Conservation (phyloP, 352 stramenopile genomes). For the Phytopythium cucurbitacearum region DNA sequence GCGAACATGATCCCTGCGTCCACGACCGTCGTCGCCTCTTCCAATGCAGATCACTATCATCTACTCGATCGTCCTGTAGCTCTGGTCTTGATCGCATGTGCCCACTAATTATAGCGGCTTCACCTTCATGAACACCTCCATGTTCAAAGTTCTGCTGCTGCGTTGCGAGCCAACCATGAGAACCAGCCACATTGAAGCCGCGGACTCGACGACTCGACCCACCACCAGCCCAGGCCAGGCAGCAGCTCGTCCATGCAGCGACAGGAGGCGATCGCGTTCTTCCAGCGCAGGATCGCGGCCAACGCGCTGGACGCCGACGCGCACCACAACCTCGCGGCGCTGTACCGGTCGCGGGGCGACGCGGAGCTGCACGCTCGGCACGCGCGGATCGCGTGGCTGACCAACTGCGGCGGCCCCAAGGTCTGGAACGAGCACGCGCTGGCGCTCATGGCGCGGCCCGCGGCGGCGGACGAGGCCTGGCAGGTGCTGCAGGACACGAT, state of each 20-base stretch:
- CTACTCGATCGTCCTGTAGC: no score
- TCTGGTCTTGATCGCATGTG: no score
- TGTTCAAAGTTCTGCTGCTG: no score
- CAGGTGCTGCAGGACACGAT: slow-evolving; percentile 39
- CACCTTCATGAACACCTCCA: no score
- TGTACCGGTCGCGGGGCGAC: slow-evolving; percentile 45
- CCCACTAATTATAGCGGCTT: no score
- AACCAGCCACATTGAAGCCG: no score
- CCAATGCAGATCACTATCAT: no score
- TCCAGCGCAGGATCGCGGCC: slow-evolving; percentile 45
- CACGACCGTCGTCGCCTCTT: no score
- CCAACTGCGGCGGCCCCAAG: slow-evolving; percentile 43
- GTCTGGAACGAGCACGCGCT: slow-evolving; percentile 61
- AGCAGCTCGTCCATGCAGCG: slow-evolving; percentile 24
- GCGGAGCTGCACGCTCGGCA: slow-evolving; percentile 33
- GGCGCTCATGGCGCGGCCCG: slow-evolving; percentile 24
- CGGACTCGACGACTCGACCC: no score
- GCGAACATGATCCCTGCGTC: no score
- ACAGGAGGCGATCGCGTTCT: slow-evolving; percentile 56
- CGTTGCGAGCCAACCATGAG: no score
- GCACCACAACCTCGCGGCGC: slow-evolving; percentile 55
- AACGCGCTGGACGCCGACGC: slow-evolving; percentile 52
- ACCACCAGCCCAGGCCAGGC: no score
- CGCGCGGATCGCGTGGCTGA: slow-evolving; percentile 58
- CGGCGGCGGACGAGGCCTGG: slow-evolving; percentile 22